Evolutionary conservation across 345 rosid genomes (phyloP).

Genomic region (Syzygium jambos): DNA sequence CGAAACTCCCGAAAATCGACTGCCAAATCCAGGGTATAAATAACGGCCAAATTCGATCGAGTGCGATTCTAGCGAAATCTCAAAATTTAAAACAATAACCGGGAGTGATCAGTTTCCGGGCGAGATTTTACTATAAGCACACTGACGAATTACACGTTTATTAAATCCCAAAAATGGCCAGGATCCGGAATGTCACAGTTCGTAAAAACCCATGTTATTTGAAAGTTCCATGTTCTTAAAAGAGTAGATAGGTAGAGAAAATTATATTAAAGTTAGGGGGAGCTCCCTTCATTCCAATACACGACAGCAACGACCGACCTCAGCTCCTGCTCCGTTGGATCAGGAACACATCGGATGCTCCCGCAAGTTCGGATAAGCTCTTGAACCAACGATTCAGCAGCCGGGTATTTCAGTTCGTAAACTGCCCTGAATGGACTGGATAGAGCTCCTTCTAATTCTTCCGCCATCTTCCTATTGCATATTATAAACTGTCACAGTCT

Average conservation of each 20-base stretch:
- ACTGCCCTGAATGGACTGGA: not conserved
- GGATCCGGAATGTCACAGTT: too few species aligned
- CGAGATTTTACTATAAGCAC: too few species aligned
- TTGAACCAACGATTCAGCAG: not conserved
- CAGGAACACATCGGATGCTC: not conserved
- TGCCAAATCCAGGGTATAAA: too few species aligned
- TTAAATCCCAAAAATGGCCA: too few species aligned
- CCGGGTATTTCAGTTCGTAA: not conserved
- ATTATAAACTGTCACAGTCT: not conserved
- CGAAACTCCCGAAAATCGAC: too few species aligned
- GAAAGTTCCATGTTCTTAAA: not conserved
- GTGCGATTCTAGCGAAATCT: too few species aligned
- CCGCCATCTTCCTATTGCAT: not conserved
- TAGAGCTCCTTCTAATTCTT: not conserved
- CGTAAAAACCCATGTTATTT: not conserved
- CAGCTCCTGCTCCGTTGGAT: not conserved
- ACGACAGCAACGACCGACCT: not conserved
- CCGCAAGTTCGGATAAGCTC: not conserved
- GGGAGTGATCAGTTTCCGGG: too few species aligned
- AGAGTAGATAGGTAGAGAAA: not conserved
- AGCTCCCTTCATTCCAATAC: not conserved
- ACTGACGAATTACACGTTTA: too few species aligned
- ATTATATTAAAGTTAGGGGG: not conserved
- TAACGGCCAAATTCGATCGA: too few species aligned
- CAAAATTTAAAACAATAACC: too few species aligned